Evolutionary conservation across 768 basidiomycete genomes (phyloP), one percentile per base, ranked within the genome.

Genomic region (Russula foetens): DNA sequence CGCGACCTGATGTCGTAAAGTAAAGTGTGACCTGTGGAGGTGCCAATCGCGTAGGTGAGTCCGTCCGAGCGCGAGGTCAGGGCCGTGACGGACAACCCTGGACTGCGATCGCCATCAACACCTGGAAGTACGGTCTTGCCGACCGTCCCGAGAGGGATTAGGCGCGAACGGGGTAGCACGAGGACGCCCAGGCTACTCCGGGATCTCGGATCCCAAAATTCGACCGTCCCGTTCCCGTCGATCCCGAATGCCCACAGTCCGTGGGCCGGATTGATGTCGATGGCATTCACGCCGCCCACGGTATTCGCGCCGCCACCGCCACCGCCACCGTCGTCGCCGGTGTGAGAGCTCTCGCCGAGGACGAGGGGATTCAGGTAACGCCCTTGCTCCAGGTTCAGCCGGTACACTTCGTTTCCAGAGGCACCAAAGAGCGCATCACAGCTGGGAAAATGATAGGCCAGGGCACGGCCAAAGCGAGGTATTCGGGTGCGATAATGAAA

Each of bases 131-230:
- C 69, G 5, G 71, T 64, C 6, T 69, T 71, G 5, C 71, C 71
- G 7, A 68, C 54, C 1, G 71, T 59, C 19, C 74, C 73, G 4
- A 76, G 67, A 1, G 81, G 77, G 61, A 77, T 63, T 3, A 92
- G 74, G 47, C 81, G 75, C 35, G 74, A 74, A 39, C 72, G 70
- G 6, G 88, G 91, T 23, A 93, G 68, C 26, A 76, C 71, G 39
- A 97, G 76, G 4, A 82, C 73, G 0, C 91, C 93, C 0, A 92
- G 89, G 29, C 81, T 73, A 0, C 84, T 75, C 17, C 95, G 79
- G 31, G 92, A 92, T 48, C 97, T 81, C 4, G 86, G 90, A 73
- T 99, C 97, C 94, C 95, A 99, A 68, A 99, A 92, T 71, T 98
- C 93, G 44, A 93, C 89, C 3, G 87, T 84, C 19, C 92, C 90